Conservation (phyloP, 192 early-diverging fungal genomes). For the Rhizoclosmatium sp. region DNA sequence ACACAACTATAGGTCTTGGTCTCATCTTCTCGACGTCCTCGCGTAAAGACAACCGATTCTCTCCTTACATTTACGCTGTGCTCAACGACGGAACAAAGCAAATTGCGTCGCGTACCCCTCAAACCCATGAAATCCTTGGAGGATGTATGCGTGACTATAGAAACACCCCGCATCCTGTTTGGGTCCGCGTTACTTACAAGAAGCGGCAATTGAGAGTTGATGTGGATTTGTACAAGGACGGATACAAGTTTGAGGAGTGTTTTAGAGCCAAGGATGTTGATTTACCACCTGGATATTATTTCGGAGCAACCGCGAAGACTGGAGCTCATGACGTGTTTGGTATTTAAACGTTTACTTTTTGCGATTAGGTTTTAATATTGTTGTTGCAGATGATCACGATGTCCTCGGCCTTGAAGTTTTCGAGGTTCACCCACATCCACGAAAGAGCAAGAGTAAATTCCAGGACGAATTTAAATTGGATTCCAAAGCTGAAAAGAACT, state of each 20-base stretch:
- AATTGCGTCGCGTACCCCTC: conserved; percentile 53
- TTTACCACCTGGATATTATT: conserved; percentile 76
- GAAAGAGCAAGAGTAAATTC: conserved; percentile 49
- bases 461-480: conserved; percentile 45
- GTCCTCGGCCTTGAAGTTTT: conserved; percentile 71
- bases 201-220: conserved; percentile 58
- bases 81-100: conserved; percentile 70
- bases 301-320: conserved; percentile 66
- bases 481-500: conserved; percentile 30
- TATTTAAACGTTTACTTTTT: background rate
- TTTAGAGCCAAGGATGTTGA: conserved; percentile 58
- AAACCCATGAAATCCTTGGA: conserved; percentile 40
- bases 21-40: conserved; percentile 30
- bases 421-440: conserved; percentile 69
- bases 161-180: conserved; percentile 63
- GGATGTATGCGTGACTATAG: conserved; percentile 74
- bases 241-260: conserved; percentile 62
- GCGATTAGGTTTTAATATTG: conserved; percentile 19
- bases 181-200: conserved; percentile 67
- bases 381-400: conserved; percentile 78
- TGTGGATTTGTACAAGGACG: conserved; percentile 63
- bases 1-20: conserved; percentile 26
- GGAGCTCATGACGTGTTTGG: background rate
- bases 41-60: conserved; percentile 49
- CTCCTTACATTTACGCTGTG: conserved; percentile 64